Percentiles rank a stretch among this genome's conserved stretches.
These are phyloP conservation scores for Trichosporon ovoides DNA, from an alignment of 1,284 basidiomycete species.

Conservation along the genomic window DNA sequence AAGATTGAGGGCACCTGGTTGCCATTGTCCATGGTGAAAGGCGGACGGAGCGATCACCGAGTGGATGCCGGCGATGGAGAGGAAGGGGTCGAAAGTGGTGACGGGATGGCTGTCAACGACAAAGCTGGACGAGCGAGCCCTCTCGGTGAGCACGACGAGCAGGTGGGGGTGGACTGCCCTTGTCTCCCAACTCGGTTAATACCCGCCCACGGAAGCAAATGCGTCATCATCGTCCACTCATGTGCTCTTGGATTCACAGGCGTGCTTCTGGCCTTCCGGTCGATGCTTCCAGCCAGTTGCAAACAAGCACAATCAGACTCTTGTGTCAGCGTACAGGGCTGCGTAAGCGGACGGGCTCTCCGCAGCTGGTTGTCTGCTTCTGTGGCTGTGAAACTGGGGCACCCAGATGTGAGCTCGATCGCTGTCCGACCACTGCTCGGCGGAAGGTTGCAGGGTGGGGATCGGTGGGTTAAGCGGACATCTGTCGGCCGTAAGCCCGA, in stretches of 20 bases:
- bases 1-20: constrained; percentile 2
- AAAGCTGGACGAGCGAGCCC: background rate
- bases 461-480: background rate
- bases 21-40: background rate
- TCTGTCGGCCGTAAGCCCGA: constrained; percentile 1
- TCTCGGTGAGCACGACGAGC: background rate
- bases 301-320: too few species aligned
- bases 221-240: background rate
- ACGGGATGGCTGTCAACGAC: background rate
- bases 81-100: background rate
- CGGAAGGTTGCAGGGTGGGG: too few species aligned
- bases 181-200: background rate
- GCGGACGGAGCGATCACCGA: background rate
- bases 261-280: background rate
- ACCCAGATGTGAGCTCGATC: too few species aligned
- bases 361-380: too few species aligned
- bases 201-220: background rate
- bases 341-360: too few species aligned
- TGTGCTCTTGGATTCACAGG: background rate
- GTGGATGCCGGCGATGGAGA: background rate
- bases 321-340: too few species aligned
- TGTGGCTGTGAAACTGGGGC: too few species aligned
- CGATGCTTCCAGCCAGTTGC: background rate
- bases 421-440: too few species aligned
- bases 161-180: background rate